Percentiles rank a stretch among this genome's conserved stretches.
phyloP scores from a whole-genome alignment of 2,329 filamentous ascomycete species.

The Bipolaris gigantea region DNA sequence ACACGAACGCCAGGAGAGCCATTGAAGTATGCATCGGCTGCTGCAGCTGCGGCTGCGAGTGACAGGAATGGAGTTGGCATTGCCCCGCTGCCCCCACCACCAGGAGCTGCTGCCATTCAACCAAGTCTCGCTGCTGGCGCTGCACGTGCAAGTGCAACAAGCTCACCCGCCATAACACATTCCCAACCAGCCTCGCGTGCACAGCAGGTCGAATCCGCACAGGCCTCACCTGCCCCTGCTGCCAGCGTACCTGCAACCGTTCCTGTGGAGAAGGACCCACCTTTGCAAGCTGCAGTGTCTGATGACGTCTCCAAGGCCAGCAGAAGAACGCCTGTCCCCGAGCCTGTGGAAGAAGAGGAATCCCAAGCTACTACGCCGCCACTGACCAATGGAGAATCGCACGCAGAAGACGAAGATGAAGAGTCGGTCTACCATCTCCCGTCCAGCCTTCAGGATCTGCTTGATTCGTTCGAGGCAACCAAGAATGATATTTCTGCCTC shows the following conservation, averaged over 20 bases:
- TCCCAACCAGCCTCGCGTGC: conserved; percentile 46
- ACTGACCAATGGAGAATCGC: conserved; percentile 57
- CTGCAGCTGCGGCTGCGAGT: conserved; percentile 86
- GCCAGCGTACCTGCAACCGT: conserved; percentile 52
- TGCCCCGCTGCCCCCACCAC: conserved; percentile 87
- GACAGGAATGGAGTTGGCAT: conserved; percentile 90
- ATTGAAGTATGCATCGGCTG: conserved; percentile 94
- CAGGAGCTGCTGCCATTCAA: conserved; percentile 56
- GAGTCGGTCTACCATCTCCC: conserved; percentile 94
- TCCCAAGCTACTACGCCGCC: conserved; percentile 42
- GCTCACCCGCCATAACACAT: conserved; percentile 53
- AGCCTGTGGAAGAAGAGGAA: conserved; percentile 41
- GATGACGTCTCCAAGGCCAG: conserved; percentile 34
- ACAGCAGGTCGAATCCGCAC: conserved; percentile 43
- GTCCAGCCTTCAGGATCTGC: conserved; percentile 81
- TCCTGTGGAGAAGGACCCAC: conserved; percentile 49
- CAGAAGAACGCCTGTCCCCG: conserved; percentile 34
- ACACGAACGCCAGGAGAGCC: conserved; percentile 84
- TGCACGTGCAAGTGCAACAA: conserved; percentile 59
- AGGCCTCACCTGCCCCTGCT: conserved; percentile 53
- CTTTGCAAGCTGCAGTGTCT: conserved; percentile 34
- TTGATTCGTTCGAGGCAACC: conserved; percentile 86
- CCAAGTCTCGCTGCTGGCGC: conserved; percentile 53
- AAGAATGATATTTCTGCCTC: conserved; percentile 67
- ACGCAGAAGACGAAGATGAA: conserved; percentile 59